Evolutionary conservation across 352 stramenopile species (phyloP), one percentile per base, ranked within the genome.

Genomic region (Nothophytophthora sp.): DNA sequence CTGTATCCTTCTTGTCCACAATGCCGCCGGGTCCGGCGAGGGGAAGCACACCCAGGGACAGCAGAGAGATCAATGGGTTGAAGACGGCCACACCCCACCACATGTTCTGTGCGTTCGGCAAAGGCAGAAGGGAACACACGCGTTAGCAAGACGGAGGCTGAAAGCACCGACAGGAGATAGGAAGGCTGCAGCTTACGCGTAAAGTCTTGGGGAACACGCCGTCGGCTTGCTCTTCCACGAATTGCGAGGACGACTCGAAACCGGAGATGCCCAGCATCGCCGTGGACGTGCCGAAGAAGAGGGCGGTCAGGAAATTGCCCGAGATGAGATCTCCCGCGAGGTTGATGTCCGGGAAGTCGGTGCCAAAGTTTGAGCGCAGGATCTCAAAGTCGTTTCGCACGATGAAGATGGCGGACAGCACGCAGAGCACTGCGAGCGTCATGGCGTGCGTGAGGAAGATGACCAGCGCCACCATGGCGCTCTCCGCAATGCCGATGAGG

Each of bases 201-300:
- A 84, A 54, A 5, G 72, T 81, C 52, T 78, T 71, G 37, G 70
- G 60, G 24, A 96, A 96, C 13, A 96, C 82, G 11, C 86, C 81
- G 1, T 72, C 67, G 12, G 56, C 51, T 50, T 96, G 85, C 37
- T 94, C 83, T 56, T 97, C 86, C 4, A 97, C 83, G 60, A 92
- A 96, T 37, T 96, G 81, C 4, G 82, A 80, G 22, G 76, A 91
- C 2, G 68, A 88, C 67, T 97, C 89, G 47, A 97, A 97, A n/a
- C 89, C 89, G 9, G 75, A 90, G 55, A 96, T 89, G 51, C 89
- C 89, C 4, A 97, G 68, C 76, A 97, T 90, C 0, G 86, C 78
- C 1, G 74, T 73, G 6, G 59, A 72, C 38, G 81, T 85, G 32
- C 84, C 84, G 43, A 94, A 92, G 67, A 88, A 90, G 30, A 88